Evolutionary conservation across 208 protist genomes (phyloP).

Genomic region (Acanthamoeba castellanii): DNA sequence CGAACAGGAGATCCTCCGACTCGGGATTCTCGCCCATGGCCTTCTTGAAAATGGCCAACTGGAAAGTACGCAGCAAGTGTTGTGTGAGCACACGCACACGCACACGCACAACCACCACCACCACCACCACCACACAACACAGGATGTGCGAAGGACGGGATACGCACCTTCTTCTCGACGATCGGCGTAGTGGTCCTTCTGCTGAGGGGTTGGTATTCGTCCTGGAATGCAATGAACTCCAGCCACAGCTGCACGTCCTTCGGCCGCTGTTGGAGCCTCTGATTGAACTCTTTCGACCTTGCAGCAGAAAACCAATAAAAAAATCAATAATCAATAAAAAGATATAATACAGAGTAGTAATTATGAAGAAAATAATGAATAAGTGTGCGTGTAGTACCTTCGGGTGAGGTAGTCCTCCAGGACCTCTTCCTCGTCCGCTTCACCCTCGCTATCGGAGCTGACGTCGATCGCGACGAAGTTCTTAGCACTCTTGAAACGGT

Average conservation of each 20-base stretch:
- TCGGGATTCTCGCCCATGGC: conserved; percentile 46
- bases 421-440: conserved; percentile 22
- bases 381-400: not conserved
- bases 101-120: not conserved
- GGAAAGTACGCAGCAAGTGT: not conserved
- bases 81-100: not conserved
- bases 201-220: conserved; percentile 61
- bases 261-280: not conserved
- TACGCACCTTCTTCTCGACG: conserved; percentile 42
- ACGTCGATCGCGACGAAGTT: conserved; percentile 26
- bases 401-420: conserved; percentile 41
- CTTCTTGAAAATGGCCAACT: conserved; percentile 63
- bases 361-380: not conserved
- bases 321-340: not conserved
- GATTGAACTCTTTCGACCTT: conserved; percentile 46
- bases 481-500: not conserved
- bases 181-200: not conserved
- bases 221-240: conserved; percentile 45
- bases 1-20: conserved; percentile 16
- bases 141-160: not conserved
- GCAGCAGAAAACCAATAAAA: not conserved
- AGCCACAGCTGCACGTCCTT: conserved; percentile 51
- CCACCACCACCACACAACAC: not conserved
- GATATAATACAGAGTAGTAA: not conserved
- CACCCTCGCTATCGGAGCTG: conserved; percentile 33